Evolutionary conservation across 441 rosid genomes (phyloP), one percentile per base, ranked within the genome.

Genomic region (Adansonia rubrostipa): DNA sequence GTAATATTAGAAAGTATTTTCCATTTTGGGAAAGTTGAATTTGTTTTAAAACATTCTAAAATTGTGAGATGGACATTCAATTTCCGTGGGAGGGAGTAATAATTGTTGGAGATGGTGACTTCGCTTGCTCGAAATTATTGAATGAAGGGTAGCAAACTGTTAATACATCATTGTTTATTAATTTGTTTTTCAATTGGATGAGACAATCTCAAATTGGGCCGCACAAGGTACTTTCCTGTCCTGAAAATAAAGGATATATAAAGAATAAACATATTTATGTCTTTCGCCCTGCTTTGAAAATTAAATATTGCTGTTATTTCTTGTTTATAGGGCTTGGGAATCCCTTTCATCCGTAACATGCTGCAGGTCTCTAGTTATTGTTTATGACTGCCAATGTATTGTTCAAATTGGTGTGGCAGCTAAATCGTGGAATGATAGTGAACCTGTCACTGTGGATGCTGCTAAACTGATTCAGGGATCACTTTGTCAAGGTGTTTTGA

Each of bases 401-500:
- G 69, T 89, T 58, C 99, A 92, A 86, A 87, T 90, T 71, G 98
- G 99, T 45, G 78, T 90, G 84, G 97, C 86, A 40, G 95, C 94
- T 84, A 78, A 85, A 86, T 88, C 92, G 68, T 24, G 75, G 11
- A 57, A 82, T 54, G 82, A 79, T 10, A 83, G 82, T 9, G 80
- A 87, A 82, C 82, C 85, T 19, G 68, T 86, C 36, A 8, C 73
- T 53, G 91, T 90, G 60, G 91, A 91, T 82, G 89, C 92, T 50
- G 80, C 79, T 48, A 89, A 84, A 75, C 76, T 95, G 86, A 85
- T 85, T 83, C 86, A 84, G 83, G 97, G 95, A 58, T 91, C 96
- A 57, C 89, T 95, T 64, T 91, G 77, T 80, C 89, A 73, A 84
- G 84, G 89, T 75, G 91, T 91, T 79, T 80, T 88, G 85, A 95